Conservation (phyloP, 2,329 filamentous ascomycete genomes). For the Teratosphaeria epicoccoides region DNA sequence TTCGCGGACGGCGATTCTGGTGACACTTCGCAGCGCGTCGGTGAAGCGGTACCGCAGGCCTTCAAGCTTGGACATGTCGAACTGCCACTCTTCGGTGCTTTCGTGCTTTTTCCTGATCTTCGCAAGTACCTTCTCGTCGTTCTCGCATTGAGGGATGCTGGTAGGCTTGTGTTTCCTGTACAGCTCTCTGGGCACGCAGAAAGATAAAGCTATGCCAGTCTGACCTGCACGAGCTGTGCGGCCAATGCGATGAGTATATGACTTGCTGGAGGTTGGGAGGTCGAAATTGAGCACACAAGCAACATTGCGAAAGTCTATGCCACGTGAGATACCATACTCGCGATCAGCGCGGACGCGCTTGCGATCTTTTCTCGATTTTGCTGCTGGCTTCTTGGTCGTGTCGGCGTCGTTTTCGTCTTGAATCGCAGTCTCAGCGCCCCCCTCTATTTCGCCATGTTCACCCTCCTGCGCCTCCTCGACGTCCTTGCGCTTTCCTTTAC, state of each 20-base stretch:
- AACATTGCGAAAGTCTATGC: conserved; percentile 95
- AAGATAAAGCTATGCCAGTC: conserved; percentile 89
- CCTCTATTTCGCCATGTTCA: conserved; percentile 21
- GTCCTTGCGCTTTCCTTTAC: conserved; percentile 21
- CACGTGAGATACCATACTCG: conserved; percentile 90
- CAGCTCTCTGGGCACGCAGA: conserved; percentile 71
- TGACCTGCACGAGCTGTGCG: conserved; percentile 85
- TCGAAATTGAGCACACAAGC: conserved; percentile 95
- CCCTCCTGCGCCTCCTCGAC: conserved; percentile 20
- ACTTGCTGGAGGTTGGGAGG: conserved; percentile 74
- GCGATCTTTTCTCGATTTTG: conserved; percentile 49
- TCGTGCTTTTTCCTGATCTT: conserved; percentile 71
- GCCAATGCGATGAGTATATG: conserved; percentile 94
- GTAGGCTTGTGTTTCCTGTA: conserved; percentile 89
- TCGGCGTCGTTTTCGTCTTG: conserved; percentile 26
- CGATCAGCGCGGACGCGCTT: conserved; percentile 52
- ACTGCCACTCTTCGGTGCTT: conserved; percentile 81
- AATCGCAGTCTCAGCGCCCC: conserved; percentile 7
- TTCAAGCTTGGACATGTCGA: conserved; percentile 89
- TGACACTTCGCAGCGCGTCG: conserved; percentile 82
- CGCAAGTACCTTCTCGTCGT: conserved; percentile 74
- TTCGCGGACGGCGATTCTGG: conserved; percentile 78
- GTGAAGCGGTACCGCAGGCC: conserved; percentile 92
- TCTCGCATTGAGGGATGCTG: conserved; percentile 58
- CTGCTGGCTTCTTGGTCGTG: conserved; percentile 20